Conservation (phyloP, 2,329 filamentous ascomycete genomes). For the Lithohypha guttulata region DNA sequence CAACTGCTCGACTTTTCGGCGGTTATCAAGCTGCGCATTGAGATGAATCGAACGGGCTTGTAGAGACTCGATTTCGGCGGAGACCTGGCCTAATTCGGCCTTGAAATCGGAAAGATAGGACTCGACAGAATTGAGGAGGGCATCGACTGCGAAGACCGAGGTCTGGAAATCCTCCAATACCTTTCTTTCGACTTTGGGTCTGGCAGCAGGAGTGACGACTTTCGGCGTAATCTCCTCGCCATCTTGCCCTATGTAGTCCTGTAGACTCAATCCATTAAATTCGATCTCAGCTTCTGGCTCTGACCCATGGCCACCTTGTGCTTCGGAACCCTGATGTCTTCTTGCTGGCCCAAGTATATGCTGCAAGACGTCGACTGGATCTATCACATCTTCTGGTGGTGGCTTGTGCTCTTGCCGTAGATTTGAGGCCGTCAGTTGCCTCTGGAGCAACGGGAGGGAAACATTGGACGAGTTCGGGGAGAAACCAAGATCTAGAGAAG, state of each 20-base stretch:
- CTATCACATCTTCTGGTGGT: constrained; percentile 47
- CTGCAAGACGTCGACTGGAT: constrained; percentile 62
- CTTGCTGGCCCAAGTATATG: constrained; percentile 41
- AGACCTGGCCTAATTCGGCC: constrained; percentile 82
- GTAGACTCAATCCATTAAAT: constrained; percentile 66
- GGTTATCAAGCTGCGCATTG: constrained; percentile 76
- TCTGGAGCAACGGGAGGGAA: constrained; percentile 58
- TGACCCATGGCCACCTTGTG: constrained; percentile 26
- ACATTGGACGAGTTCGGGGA: constrained; percentile 63
- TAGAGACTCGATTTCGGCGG: constrained; percentile 86
- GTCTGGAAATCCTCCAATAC: constrained; percentile 84
- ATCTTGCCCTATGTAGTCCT: constrained; percentile 53
- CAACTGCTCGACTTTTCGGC: constrained; percentile 78
- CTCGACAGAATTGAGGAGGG: constrained; percentile 87
- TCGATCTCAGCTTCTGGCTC: constrained; percentile 57
- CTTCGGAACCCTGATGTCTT: constrained; percentile 11
- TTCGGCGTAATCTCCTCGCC: constrained; percentile 40
- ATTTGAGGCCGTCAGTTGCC: constrained; percentile 56
- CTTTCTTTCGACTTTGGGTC: constrained; percentile 68
- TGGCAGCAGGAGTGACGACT: constrained; percentile 50
- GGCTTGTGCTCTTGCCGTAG: constrained; percentile 49
- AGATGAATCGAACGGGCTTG: constrained; percentile 76
- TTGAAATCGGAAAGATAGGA: constrained; percentile 86
- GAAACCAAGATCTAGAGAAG: constrained; percentile 53
- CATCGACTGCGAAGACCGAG: constrained; percentile 78